Evolutionary conservation across 352 stramenopile genomes (phyloP), one percentile per base, ranked within the genome.

Genomic region (Globisporangium irregulare): DNA sequence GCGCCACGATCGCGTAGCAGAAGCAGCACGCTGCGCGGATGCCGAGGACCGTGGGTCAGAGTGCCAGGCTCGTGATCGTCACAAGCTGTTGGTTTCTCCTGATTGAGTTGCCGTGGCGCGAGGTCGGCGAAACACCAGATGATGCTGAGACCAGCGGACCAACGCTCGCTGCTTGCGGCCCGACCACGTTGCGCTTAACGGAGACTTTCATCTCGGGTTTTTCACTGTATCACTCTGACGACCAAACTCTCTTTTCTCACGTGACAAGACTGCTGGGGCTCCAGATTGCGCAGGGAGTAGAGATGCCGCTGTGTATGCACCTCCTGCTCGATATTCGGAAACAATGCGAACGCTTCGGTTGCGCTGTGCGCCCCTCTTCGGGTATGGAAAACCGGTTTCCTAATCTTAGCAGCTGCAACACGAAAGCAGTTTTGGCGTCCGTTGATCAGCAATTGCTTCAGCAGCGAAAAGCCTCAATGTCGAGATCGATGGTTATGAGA

Each of bases 1-100:
- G 18, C 18, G 43, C 36, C 38, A 64, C 38, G 15, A 55, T n/a
- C 27, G 38, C 59, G 27, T 56, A 64, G 25, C 41, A 64, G 15
- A 8, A 36, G 38, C 38, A 18, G 25, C 38, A 41, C 4, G 25
- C 18, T 36, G 25, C 25, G 18, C 56, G 38, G 25, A 64, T 55
- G 27, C 38, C 54, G 12, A 64, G n/a, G 38, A 64, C 12, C 3
- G 22, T 12, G 59, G 56, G 15, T 38, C 25, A 64, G 22, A 64
- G 43, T 3, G 36, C 12, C 36, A 22, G 8, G 27, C 18, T 64
- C 9, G 59, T 18, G 22, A 25, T 25, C n/a, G n/a, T 18, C n/a
- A 32, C 22, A 25, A 25, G 50, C 9, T 9, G 22, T 0, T 32
- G 50, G n/a, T 25, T 9, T n/a, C 5, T 25, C 50, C 7, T 25